Evolutionary conservation across 176 grass and related monocot genomes (phyloP).

Genomic region (Eremochloa ophiuroides): DNA sequence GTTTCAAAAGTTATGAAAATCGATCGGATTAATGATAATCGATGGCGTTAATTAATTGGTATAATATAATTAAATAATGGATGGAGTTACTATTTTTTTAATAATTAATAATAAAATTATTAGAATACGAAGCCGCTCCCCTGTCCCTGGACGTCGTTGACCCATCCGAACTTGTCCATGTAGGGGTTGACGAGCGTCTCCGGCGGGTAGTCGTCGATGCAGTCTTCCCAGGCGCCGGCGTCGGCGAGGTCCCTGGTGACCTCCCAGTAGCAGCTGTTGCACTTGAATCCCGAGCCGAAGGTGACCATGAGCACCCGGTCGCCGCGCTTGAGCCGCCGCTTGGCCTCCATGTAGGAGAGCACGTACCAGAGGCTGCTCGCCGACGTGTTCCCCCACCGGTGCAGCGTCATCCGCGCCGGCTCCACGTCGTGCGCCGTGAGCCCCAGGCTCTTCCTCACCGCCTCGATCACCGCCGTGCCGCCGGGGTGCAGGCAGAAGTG

Average conservation of each 20-base stretch:
- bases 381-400: conserved; percentile 93
- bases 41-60: background rate
- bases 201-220: conserved; percentile 66
- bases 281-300: conserved; percentile 89
- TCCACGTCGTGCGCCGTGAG: conserved; percentile 58
- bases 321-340: conserved; percentile 47
- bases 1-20: background rate
- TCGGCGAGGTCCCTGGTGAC: conserved; percentile 55
- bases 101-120: too few relatives aligned
- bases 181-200: conserved; percentile 63
- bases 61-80: background rate
- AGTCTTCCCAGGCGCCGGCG: conserved; percentile 62
- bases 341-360: conserved; percentile 83
- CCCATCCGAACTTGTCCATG: conserved; percentile 78
- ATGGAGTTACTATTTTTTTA: too few relatives aligned
- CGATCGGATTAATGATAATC: background rate
- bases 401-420: conserved; percentile 84
- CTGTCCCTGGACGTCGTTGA: conserved; percentile 50
- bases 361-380: conserved; percentile 95
- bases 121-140: conserved; percentile 40
- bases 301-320: conserved; percentile 79
- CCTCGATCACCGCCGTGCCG: conserved; percentile 82
- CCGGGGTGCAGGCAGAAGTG: conserved; percentile 94
- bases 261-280: conserved; percentile 92
- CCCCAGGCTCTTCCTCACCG: conserved; percentile 46